Evolutionary conservation across 495 filamentous ascomycete genomes (phyloP), one percentile per base, ranked within the genome.

Genomic region (Talaromyces borbonicus): DNA sequence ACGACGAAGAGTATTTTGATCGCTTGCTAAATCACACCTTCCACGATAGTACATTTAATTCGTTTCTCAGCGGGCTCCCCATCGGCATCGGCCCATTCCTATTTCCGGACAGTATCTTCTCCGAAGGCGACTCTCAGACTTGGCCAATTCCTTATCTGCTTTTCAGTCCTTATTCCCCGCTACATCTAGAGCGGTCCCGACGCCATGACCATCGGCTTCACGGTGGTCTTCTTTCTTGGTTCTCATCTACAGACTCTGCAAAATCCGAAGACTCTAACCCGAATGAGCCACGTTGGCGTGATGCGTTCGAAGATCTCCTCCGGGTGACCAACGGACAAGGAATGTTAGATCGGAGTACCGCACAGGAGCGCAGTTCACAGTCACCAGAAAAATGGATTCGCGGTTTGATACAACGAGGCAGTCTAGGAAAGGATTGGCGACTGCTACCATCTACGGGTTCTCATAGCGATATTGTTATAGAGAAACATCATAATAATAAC

Each of bases 281-380:
- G 3, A 50, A 48, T 4, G 62, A 68, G 43, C 63, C 66, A 4
- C 67, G 59, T 24, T 79, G 73, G 73, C 63, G 72, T 12, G 65
- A 70, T 40, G 76, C 76, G 0, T 78, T 78, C 46, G 74, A 78
- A 49, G 76, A 79, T 55, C 60, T 79, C 8, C 43, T 79, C 8
- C 58, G 62, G 19, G 57, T 75, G 2, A 60, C 73, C 27, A 72
- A 70, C 39, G 74, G 69, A 37, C 66, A 69, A 47, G 56, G 61
- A 4, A 62, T 75, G 62, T 54, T 71, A 4, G 65, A 69, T 35
- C 57, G 45, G 20, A 56, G 60, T 24, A 31, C 50, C 1, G 18
- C 47, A n/a, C 43, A 49, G 1, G 47, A 53, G 6, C 49, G 42
- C 20, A 62, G 53, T 41, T 44, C 25, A 0, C 63, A 69, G 46